Base-by-base conservation (phyloP, 225 moss, liverwort and hornwort species). In the Bryum argenteum region DNA sequence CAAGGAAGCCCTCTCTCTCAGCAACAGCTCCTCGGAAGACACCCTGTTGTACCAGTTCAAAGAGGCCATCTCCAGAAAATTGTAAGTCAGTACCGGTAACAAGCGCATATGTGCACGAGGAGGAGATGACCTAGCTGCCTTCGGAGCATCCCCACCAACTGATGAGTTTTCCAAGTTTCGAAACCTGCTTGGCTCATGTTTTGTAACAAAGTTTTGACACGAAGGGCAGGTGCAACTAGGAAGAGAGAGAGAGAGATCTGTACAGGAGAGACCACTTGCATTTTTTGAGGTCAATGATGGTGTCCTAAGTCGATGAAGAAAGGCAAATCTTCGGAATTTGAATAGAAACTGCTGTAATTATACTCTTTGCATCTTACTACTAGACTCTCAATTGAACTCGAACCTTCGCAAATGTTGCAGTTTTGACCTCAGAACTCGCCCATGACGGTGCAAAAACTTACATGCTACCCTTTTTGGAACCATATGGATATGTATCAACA, bases 31-130 rank as follows among this genome's bases (percentile, higher is more conserved):
- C 18, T 87, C 85, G 17, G 93, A 90, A 9, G 93, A 85, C 8
- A 82, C 86, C 11, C 84, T 96, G 10, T 87, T 96, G 22, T 84
- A 87, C 71, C 84, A 93, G 52, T 96, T 89, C 52, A 88, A 90
- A 72, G 92, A 96, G 19, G 91, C 85, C 54, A 90, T 96, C 71
- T 91, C 95, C 58, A 16, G 88, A 51, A 89, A 85, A 45, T 18
- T 86, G 54, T 73, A 54, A 40, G 17, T 51, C 37, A 33, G 33
- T 33, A 26, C 26, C 26, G 26, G 26, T 26, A 26, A 26, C 26
- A 26, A n/a, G n/a, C n/a, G n/a, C n/a, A 60, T 2, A 13, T 55
- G 57, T 26, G 5, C 58, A 13, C 23, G n/a, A 70, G 20, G 69
- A 44, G 24, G 57, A 8, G 57, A 69, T 42, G 40, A 22, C 62